Percentiles rank a stretch among this genome's conserved stretches.
These are phyloP conservation scores for Hordeum vulgare DNA, from an alignment of 176 grass and related monocot genomes.

Conservation along the genomic window MorexV3_pseudomolecules_assembly NC_058518.1:33203449-33203948, in stretches of 20 bases:
- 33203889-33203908: not conserved
- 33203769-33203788: slow-evolving; percentile 81
- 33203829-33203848: not conserved
- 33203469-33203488: too few species aligned
- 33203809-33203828: slow-evolving; percentile 2
- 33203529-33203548: too few species aligned
- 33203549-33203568: too few species aligned
- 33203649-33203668: not conserved
- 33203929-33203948: slow-evolving; percentile 5
- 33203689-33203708: not conserved
- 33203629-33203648: slow-evolving; percentile 66
- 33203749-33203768: slow-evolving; percentile 80
- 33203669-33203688: slow-evolving; percentile 1
- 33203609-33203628: slow-evolving; percentile 91
- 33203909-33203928: not conserved
- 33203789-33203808: slow-evolving; percentile 89
- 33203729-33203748: slow-evolving; percentile 85
- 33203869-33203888: not conserved
- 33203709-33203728: slow-evolving; percentile 60
- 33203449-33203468: too few species aligned
- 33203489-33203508: too few species aligned
- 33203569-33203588: too few species aligned
- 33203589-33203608: slow-evolving; percentile 83
- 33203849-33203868: not conserved
- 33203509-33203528: too few species aligned